Conservation (phyloP, 371 early-diverging fungal genomes). For the Coemansia sp. region DNA sequence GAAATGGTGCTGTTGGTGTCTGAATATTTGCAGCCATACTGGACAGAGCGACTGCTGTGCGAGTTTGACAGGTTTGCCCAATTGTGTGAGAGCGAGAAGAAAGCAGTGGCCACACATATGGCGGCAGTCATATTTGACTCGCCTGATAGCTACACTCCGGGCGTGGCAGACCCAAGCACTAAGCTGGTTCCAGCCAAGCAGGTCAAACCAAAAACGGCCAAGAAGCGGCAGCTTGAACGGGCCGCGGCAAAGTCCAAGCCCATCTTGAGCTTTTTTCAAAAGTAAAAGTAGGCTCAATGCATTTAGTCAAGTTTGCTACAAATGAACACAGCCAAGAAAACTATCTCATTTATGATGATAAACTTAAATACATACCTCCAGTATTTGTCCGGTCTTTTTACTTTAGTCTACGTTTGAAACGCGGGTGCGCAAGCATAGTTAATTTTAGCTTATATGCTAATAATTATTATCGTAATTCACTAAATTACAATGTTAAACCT, state of each 20-base stretch:
- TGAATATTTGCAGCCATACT: conserved; percentile 29
- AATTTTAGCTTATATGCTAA: no score
- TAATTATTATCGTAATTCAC: no score
- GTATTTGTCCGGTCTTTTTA: no score
- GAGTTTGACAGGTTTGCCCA: conserved; percentile 26
- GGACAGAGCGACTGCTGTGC: conserved; percentile 16
- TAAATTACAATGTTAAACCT: no score
- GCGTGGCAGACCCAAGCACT: conserved; percentile 12
- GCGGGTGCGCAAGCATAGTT: no score
- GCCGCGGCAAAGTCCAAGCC: conserved; percentile 42
- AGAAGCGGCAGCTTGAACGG: conserved; percentile 41
- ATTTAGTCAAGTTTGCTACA: no score
- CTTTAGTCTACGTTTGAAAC: no score
- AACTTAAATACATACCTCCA: no score
- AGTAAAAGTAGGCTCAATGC: conserved; percentile 2
- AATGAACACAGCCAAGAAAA: no score
- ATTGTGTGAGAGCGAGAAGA: conserved; percentile 11
- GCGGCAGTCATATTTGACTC: conserved; percentile 22
- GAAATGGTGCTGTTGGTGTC: conserved; percentile 46
- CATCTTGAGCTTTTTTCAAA: conserved; percentile 40
- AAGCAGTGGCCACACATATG: not conserved
- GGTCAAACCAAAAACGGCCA: conserved; percentile 37
- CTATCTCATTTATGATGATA: no score
- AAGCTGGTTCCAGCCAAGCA: not conserved
- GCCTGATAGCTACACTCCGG: conserved; percentile 32